Evolutionary conservation across 129 eudicot genomes (phyloP).

Genomic region (Silybum marianum): DNA sequence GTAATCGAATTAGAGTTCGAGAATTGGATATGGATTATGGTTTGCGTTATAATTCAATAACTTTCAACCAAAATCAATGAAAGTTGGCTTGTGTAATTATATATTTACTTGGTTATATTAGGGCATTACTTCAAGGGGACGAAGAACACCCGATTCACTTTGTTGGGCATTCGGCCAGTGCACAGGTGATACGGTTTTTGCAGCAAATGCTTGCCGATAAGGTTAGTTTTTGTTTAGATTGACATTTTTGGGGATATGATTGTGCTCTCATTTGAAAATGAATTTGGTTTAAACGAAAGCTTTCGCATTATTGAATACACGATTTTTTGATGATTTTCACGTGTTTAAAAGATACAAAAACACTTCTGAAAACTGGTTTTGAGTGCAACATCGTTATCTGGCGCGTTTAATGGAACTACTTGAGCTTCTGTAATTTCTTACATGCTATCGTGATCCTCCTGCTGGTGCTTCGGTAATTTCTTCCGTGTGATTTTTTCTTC

Average conservation of each 20-base stretch:
- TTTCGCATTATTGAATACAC: neutral
- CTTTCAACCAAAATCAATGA: neutral
- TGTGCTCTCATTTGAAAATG: neutral
- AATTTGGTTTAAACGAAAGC: neutral
- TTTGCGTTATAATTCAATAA: neutral
- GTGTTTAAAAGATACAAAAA: constrained; percentile 77
- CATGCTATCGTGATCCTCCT: too few species aligned
- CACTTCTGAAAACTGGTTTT: constrained; percentile 79
- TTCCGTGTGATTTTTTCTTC: too few species aligned
- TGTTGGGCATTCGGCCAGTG: constrained; percentile 99
- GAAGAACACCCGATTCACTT: constrained; percentile 97
- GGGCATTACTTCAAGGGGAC: constrained; percentile 91
- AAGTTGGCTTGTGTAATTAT: constrained; percentile 27
- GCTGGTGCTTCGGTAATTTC: too few species aligned
- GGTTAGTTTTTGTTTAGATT: constrained; percentile 41
- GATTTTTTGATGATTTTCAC: constrained; percentile 37
- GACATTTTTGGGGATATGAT: neutral
- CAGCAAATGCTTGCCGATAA: constrained; percentile 97
- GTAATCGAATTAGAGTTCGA: too few species aligned
- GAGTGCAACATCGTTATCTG: constrained; percentile 86
- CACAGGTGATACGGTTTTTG: constrained; percentile 79
- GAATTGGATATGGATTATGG: neutral
- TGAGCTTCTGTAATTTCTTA: constrained; percentile 33
- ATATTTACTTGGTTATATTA: constrained; percentile 17
- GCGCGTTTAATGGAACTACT: constrained; percentile 96